Evolutionary conservation across 2,329 filamentous ascomycete genomes (phyloP), one percentile per base, ranked within the genome.

Genomic region (Xylariales sp.): DNA sequence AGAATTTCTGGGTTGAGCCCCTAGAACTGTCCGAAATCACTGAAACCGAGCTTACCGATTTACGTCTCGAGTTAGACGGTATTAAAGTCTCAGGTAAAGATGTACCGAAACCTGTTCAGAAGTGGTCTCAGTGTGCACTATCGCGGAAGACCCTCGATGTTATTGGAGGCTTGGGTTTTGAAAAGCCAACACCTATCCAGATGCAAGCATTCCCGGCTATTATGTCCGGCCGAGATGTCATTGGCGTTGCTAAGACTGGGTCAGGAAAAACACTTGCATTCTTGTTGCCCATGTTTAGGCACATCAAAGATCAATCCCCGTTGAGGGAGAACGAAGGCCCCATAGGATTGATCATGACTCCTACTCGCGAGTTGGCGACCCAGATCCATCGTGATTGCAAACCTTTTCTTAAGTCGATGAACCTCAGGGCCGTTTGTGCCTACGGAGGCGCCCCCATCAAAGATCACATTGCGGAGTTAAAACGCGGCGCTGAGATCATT

Each of bases 181-280:
- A 97, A 64, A 92, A 90, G 76, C 94, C 96, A 0, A 98, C 96
- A 0, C 89, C 95, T 0, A 98, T 99, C 74, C 96, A 99, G 80
- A 91, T 94, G 80, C 96, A 99, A 80, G 96, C 96, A 2, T 90
- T 98, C 67, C 96, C 96, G 1, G 91, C 94, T 9, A 93, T 97
- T 75, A 97, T 98, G 93, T 97, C 94, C 34, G 96, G 96, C 9
- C 89, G 94, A 73, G 96, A 99, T 82, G 92, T 97, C 45, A 93
- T 99, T 71, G 96, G 94, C 72, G 94, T 99, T 61, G 96, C 96
- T 18, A 98, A 98, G 83, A 99, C 96, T 32, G 96, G 96, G 5
- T 98, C 96, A 32, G 96, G 96, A 78, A 99, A 99, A 83, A 99
- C 96, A 0, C 90, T 98, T 75, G 96, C 96, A 5, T 99, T 98